Percentiles rank a stretch among this genome's conserved stretches.
Evolutionary conservation across 306 rosid species (phyloP).

Genomic region (Rubus idaeus): DNA sequence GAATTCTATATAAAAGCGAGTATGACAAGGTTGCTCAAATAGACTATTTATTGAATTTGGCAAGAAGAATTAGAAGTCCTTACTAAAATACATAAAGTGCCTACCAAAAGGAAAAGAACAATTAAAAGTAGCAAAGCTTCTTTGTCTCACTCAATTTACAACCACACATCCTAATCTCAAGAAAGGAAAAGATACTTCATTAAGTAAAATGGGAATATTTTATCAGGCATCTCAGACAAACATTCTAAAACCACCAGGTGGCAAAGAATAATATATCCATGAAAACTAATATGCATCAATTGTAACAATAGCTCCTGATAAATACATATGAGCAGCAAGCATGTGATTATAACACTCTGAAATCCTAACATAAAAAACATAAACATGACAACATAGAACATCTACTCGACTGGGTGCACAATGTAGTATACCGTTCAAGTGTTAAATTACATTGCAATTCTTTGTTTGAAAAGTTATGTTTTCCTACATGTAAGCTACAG

Average conservation of each 20-base stretch:
- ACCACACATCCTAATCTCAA: not conserved
- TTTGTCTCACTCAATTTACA: not conserved
- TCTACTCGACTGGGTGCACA: not conserved
- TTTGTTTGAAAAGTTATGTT: not conserved
- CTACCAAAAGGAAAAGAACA: not conserved
- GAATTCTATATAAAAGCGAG: slow-evolving; percentile 10
- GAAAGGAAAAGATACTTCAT: not conserved
- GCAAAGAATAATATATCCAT: not conserved
- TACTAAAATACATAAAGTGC: not conserved
- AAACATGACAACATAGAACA: not conserved
- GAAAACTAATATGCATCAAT: not conserved
- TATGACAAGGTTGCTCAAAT: not conserved
- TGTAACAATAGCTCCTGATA: not conserved
- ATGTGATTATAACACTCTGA: slow-evolving; percentile 1
- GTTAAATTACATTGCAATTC: not conserved
- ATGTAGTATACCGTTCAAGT: not conserved
- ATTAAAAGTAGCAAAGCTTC: not conserved
- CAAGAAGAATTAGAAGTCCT: not conserved
- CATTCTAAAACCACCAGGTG: not conserved
- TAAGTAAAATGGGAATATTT: not conserved
- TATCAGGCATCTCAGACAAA: not conserved
- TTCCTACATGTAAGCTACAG: not conserved
- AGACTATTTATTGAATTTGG: not conserved
- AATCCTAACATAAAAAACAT: not conserved
- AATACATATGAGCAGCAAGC: not conserved